These are phyloP conservation scores for Yamadazyma takamatsuzukensis DNA, from an alignment of 805 yeast species.

Conservation along the genomic window DNA sequence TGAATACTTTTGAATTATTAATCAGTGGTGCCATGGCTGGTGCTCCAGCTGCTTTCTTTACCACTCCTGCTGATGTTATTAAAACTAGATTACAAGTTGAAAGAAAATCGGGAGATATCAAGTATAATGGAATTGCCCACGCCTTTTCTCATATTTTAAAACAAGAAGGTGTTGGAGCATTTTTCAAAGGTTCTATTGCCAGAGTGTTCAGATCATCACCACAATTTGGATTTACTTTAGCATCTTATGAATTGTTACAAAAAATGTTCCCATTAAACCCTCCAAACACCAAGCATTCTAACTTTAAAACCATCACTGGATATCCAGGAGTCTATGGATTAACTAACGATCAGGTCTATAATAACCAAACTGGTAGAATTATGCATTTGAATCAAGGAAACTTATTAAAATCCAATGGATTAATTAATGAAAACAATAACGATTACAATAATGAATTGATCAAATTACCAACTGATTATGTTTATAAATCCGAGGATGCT, in stretches of 20 bases:
- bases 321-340: constrained; percentile 45
- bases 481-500: constrained; percentile 58
- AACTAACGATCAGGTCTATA: constrained; percentile 44
- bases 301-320: constrained; percentile 41
- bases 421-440: constrained; percentile 30
- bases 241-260: constrained; percentile 93
- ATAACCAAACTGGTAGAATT: constrained; percentile 34
- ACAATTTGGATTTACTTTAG: constrained; percentile 95
- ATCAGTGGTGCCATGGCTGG: constrained; percentile 93
- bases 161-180: constrained; percentile 83
- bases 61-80: constrained; percentile 96
- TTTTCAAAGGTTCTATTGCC: constrained; percentile 96
- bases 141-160: constrained; percentile 69
- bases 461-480: constrained; percentile 40
- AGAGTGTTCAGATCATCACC: constrained; percentile 94
- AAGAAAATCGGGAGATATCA: constrained; percentile 70
- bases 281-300: constrained; percentile 40
- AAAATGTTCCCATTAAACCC: constrained; percentile 67
- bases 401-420: constrained; percentile 32
- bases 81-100: constrained; percentile 92
- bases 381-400: constrained; percentile 32
- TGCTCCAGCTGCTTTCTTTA: constrained; percentile 94
- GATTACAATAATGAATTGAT: constrained; percentile 34
- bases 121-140: constrained; percentile 72
- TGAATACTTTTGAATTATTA: constrained; percentile 81